Conservation (phyloP, 2,329 filamentous ascomycete species). For the Ceratocystis albifundus region DNA sequence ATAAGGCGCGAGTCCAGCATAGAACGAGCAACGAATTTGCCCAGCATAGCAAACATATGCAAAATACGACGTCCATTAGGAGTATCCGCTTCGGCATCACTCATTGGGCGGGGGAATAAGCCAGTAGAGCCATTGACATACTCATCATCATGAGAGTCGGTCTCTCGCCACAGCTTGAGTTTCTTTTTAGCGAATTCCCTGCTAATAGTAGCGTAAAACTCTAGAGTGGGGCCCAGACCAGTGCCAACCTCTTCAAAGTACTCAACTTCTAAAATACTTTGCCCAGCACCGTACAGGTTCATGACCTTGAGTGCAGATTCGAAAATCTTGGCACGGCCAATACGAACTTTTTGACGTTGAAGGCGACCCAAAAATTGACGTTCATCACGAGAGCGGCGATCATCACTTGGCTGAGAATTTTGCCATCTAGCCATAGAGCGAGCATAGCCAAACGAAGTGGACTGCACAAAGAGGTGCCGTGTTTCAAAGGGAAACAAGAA, state of each 20-base stretch:
- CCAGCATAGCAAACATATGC: constrained; percentile 81
- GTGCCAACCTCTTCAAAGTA: constrained; percentile 99
- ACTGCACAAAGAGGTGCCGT: constrained; percentile 89
- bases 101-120: constrained; percentile 85
- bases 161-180: constrained; percentile 90
- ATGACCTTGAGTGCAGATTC: constrained; percentile 97
- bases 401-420: constrained; percentile 71
- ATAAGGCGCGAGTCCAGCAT: constrained; percentile 99
- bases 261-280: constrained; percentile 91
- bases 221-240: constrained; percentile 83
- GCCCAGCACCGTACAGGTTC: constrained; percentile 94
- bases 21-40: constrained; percentile 92
- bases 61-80: constrained; percentile 80
- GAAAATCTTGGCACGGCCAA: constrained; percentile 84
- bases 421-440: constrained; percentile 97
- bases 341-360: constrained; percentile 95
- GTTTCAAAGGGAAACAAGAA: constrained; percentile 98
- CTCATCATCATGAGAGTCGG: constrained; percentile 57
- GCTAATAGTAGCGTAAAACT: constrained; percentile 96
- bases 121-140: constrained; percentile 77
- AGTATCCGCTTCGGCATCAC: constrained; percentile 57
- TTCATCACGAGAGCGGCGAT: constrained; percentile 78
- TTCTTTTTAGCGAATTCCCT: constrained; percentile 97
- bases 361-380: constrained; percentile 81
- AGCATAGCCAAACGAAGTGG: constrained; percentile 94